A percentile compares a stretch with the other conserved stretches of the same genome.
phyloP scores from a whole-genome alignment of 2,329 filamentous ascomycete species.

The Coniella vitis region DNA sequence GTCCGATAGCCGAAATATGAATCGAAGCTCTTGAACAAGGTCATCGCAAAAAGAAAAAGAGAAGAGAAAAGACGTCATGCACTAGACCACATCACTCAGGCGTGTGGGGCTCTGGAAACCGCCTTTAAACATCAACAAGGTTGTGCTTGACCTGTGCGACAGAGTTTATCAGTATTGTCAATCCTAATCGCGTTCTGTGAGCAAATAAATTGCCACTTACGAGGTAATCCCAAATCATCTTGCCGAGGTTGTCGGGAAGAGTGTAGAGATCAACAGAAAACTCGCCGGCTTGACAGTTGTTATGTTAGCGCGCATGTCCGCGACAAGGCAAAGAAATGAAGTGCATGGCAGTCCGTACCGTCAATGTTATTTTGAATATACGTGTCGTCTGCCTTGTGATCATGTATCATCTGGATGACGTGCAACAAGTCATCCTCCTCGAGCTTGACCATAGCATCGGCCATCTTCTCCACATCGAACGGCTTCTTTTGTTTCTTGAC shows the following conservation, averaged over 20 bases:
- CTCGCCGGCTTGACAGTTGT: slow-evolving; percentile 62
- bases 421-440: slow-evolving; percentile 89
- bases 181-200: not conserved
- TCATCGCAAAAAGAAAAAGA: too few species aligned
- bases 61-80: too few species aligned
- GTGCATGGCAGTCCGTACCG: slow-evolving; percentile 64
- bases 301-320: too few species aligned
- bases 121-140: slow-evolving; percentile 9
- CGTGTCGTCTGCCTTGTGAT: slow-evolving; percentile 89
- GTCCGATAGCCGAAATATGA: too few species aligned
- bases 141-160: slow-evolving; percentile 10
- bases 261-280: slow-evolving; percentile 98
- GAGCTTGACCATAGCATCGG: slow-evolving; percentile 82
- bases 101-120: too few species aligned
- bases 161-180: not conserved
- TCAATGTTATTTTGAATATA: slow-evolving; percentile 98
- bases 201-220: slow-evolving; percentile 29
- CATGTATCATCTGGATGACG: slow-evolving; percentile 96
- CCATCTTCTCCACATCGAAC: slow-evolving; percentile 91
- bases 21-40: too few species aligned
- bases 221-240: slow-evolving; percentile 90
- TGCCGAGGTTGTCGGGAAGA: slow-evolving; percentile 81
- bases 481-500: slow-evolving; percentile 72
- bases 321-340: too few species aligned
- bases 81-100: not conserved